Percentiles rank a stretch among this genome's conserved stretches.
Evolutionary conservation across 2,329 filamentous ascomycete genomes (phyloP).

Genomic region (Leptographium lundbergii): DNA sequence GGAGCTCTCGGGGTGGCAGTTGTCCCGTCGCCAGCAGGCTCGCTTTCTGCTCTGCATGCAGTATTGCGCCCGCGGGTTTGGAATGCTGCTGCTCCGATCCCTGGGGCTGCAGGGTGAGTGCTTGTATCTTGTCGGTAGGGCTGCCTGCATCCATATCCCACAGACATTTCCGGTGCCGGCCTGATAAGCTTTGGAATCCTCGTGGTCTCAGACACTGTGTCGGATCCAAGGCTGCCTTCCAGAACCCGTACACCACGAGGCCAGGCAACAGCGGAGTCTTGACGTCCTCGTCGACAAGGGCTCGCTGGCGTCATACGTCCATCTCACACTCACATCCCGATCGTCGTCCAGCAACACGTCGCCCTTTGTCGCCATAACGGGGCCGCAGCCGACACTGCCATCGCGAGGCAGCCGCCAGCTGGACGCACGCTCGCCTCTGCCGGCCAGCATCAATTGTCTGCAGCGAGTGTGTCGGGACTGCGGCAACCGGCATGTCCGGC

Average conservation of each 20-base stretch:
- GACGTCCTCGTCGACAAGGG: background rate
- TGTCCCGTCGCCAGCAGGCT: no score
- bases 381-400: no score
- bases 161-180: background rate
- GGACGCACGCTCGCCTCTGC: no score
- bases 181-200: background rate
- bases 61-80: background rate
- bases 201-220: background rate
- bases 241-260: background rate
- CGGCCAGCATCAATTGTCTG: no score
- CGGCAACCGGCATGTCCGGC: no score
- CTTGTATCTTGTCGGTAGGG: background rate
- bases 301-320: no score
- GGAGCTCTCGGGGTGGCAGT: no score
- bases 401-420: no score
- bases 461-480: no score
- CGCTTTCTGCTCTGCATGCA: background rate
- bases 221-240: background rate
- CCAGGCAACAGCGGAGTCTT: background rate
- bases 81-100: background rate
- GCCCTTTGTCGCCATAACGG: no score
- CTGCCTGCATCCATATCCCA: background rate
- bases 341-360: no score
- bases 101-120: background rate
- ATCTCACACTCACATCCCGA: no score